Base-by-base conservation (phyloP, 331 rosid species). In the Acacia concinna region DNA sequence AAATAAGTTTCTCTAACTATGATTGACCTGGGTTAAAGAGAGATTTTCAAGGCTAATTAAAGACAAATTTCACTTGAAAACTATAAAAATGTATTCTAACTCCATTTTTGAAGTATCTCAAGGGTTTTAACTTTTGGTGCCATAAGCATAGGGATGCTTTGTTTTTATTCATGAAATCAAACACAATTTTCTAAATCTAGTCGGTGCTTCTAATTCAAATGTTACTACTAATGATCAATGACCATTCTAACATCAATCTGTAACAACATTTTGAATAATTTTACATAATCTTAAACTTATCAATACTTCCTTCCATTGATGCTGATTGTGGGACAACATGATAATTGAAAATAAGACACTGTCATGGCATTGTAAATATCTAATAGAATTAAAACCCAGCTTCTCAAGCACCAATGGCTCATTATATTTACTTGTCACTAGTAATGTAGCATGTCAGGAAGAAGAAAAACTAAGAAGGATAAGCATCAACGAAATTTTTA, bases 291-390 rank as follows among this genome's bases (percentile, higher is more conserved):
- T 43, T 65, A 62, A 15, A 4, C 28, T 72, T 60, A 60, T 52
- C 27, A 32, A 34, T 23, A 74, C 66, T 73, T 60, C 77, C 54
- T 65, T 68, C 64, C n/a, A 41, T 32, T 40, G 31, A 47, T 60
- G 46, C 28, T 62, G 35, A 56, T 76, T 51, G 20, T 57, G 21
- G 41, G 56, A 54, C 47, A 44, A 32, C 54, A 71, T 44, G n/a
- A 57, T 35, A 57, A 71, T 66, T 44, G 20, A 10, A 65, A 71
- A 56, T 60, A 80, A 20, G 76, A 57, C 73, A 63, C 44, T 35
- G 34, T 52, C 27, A 47, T 12, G 57, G 52, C 70, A 31, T 76
- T 56, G 21, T 15, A 56, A 60, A 65, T 69, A n/a, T 44, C 56
- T 31, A 13, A 15, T 21, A 38, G 25, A 62, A 82, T 34, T 60